Evolutionary conservation across 495 filamentous ascomycete genomes (phyloP).

Genomic region (Aspergillus haitiensis): DNA sequence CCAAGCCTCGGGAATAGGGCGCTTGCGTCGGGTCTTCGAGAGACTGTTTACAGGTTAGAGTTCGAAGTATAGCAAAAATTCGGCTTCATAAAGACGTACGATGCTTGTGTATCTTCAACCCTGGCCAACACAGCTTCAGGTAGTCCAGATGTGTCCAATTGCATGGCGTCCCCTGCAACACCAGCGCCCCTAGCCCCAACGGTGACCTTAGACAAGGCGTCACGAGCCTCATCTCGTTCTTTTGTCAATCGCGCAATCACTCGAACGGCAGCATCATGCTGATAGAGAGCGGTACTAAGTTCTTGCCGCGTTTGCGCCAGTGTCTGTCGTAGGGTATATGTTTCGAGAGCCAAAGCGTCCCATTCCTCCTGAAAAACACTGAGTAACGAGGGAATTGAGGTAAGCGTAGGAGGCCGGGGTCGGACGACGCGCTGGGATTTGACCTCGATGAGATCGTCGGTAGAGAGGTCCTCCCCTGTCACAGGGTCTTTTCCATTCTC

Average conservation of each 20-base stretch:
- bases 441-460: constrained; percentile 83
- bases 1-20: constrained; percentile 82
- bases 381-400: constrained; percentile 94
- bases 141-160: constrained; percentile 74
- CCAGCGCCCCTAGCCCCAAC: constrained; percentile 58
- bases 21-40: constrained; percentile 81
- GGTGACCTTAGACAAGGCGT: constrained; percentile 84
- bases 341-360: constrained; percentile 89
- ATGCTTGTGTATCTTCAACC: constrained; percentile 74
- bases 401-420: constrained; percentile 90
- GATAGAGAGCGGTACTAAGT: constrained; percentile 88
- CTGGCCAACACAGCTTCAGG: constrained; percentile 70
- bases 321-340: constrained; percentile 84
- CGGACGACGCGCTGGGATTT: constrained; percentile 78
- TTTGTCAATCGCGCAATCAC: constrained; percentile 86
- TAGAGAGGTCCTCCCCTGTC: constrained; percentile 81
- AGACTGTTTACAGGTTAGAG: constrained; percentile 55
- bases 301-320: constrained; percentile 88
- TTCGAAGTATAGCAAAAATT: neutral
- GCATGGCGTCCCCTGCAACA: constrained; percentile 76
- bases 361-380: constrained; percentile 98
- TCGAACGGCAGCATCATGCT: constrained; percentile 90
- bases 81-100: constrained; percentile 50
- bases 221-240: constrained; percentile 89
- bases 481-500: constrained; percentile 94